Base-by-base conservation (phyloP, 129 eudicot species). In the Silybum marianum region DNA sequence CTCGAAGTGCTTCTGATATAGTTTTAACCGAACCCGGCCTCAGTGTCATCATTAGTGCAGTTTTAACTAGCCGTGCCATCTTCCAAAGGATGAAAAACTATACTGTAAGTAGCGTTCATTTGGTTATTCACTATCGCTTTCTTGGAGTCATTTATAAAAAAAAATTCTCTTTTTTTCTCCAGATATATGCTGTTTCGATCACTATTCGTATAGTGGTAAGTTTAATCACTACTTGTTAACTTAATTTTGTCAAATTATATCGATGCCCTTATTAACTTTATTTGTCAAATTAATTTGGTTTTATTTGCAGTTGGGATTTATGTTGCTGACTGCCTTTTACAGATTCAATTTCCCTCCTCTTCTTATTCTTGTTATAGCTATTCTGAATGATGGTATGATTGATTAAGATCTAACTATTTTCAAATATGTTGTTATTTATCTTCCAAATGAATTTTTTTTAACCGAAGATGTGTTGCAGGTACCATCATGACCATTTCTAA, bases 151-250 rank as follows among this genome's bases (percentile, higher is more conserved):
- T 36, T n/a, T 80, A 19, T 21, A 21, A 30, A 63, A 28, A 21
- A 30, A 63, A 76, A 8, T 70, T 46, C 6, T 71, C 48, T 23
- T 58, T 42, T 8, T 48, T 82, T 74, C 72, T 84, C 21, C 86
- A 88, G 90, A 88, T 88, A 78, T 88, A 88, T 71, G 90, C 90
- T 2, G 90, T 88, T 34, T 88, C 90, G 4, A 88, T 88, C 82
- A 88, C 90, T 40, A 88, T 87, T 26, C 90, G 88, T 82, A 81
- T 88, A 23, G 90, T 88, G 77, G 90, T 84, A 82, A 88, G 88
- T 78, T 75, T 68, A 16, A 23, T 48, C 16, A 1, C 16, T 68
- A 75, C 30, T 75, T 75, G 22, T 60, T 21, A 75, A 30, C 13
- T 73, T 19, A 76, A 25, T 2, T n/a, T 58, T 58, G 10, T 7